Conservation (phyloP, 2,329 filamentous ascomycete species). For the Bimuria novae-zelandiae region DNA sequence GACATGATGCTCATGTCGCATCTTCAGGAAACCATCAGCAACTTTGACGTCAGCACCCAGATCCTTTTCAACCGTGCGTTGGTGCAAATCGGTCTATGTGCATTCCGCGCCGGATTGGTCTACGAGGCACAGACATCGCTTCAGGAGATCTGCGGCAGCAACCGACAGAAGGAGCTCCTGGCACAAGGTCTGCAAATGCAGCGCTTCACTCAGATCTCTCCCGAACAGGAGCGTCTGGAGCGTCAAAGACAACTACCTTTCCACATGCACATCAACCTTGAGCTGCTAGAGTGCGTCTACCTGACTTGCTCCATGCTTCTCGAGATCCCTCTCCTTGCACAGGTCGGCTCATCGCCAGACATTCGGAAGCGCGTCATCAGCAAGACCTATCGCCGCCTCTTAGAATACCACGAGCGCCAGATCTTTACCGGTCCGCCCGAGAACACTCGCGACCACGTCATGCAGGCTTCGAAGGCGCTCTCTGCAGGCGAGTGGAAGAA, state of each 20-base stretch:
- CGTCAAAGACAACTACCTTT: constrained; percentile 97
- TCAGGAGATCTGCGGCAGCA: constrained; percentile 96
- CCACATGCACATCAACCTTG: constrained; percentile 99
- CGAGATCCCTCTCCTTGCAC: constrained; percentile 94
- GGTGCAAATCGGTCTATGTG: constrained; percentile 96
- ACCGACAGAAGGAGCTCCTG: constrained; percentile 95
- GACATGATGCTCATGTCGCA: constrained; percentile 99
- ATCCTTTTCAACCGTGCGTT: constrained; percentile 98
- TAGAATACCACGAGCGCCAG: constrained; percentile 99
- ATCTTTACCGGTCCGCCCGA: constrained; percentile 98
- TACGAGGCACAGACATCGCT: constrained; percentile 98
- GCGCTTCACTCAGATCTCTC: constrained; percentile 92
- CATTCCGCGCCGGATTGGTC: constrained; percentile 94
- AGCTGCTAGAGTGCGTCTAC: constrained; percentile 97
- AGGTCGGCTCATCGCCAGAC: constrained; percentile 94
- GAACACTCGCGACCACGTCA: constrained; percentile 98
- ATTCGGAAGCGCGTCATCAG: constrained; percentile 97
- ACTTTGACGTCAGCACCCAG: constrained; percentile 95
- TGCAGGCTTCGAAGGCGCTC: constrained; percentile 97
- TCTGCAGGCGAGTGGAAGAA: constrained; percentile 99
- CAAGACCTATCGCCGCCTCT: constrained; percentile 98
- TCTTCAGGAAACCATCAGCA: constrained; percentile 93
- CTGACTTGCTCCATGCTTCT: constrained; percentile 99
- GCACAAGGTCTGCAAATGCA: constrained; percentile 99
- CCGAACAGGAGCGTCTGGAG: constrained; percentile 96